Evolutionary conservation across 805 yeast genomes (phyloP).

Genomic region (Wickerhamomyces chambardii): DNA sequence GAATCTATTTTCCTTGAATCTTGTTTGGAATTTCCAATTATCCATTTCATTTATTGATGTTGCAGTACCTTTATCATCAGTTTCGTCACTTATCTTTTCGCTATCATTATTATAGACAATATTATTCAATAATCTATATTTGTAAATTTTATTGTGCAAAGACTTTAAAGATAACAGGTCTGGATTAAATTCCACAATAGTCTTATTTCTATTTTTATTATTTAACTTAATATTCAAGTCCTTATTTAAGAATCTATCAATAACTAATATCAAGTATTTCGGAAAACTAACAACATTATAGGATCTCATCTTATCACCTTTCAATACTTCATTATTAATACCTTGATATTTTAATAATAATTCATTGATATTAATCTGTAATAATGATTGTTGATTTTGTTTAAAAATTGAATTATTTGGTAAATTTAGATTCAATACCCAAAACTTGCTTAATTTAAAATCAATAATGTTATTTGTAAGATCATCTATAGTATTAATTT

Average conservation of each 20-base stretch:
- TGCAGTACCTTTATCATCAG: constrained; percentile 6
- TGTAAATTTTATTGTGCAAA: constrained; percentile 6
- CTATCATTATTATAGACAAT: constrained; percentile 31
- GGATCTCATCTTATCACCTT: constrained; percentile 23
- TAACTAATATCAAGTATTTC: constrained; percentile 41
- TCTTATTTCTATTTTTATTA: constrained; percentile 41
- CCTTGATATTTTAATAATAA: constrained; percentile 37
- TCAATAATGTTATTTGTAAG: constrained; percentile 10
- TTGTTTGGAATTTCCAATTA: constrained; percentile 40
- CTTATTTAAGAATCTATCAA: constrained; percentile 40
- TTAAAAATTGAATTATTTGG: constrained; percentile 52
- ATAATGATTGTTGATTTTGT: constrained; percentile 40
- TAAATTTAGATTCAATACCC: constrained; percentile 48
- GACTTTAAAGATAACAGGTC: constrained; percentile 26
- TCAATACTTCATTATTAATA: constrained; percentile 19
- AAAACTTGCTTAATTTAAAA: constrained; percentile 25
- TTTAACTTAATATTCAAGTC: constrained; percentile 21
- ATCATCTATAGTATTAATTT: constrained; percentile 22
- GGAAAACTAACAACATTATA: constrained; percentile 39
- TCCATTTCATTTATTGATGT: constrained; percentile 5
- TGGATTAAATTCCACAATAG: constrained; percentile 51
- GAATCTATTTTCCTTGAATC: constrained; percentile 41
- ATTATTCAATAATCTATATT: constrained; percentile 40
- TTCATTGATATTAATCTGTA: constrained; percentile 37
- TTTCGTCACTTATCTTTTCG: background rate